A percentile compares a stretch with the other conserved stretches of the same genome.
phyloP scores from a whole-genome alignment of 1,284 basidiomycete genomes.

The Marasmius fiardii region DNA sequence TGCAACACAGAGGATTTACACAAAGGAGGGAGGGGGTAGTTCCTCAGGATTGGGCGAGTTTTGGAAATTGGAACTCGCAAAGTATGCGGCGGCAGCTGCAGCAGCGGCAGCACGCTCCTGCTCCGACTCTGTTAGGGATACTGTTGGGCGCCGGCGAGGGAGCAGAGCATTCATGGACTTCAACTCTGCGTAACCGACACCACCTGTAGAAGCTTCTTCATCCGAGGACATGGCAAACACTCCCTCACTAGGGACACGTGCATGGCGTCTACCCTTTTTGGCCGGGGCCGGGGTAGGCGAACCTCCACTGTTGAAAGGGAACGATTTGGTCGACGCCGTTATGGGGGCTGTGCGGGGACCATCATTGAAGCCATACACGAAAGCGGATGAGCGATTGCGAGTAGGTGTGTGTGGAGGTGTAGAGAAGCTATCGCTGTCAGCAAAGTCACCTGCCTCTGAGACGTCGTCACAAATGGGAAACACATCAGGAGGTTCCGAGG shows the following conservation, averaged over 20 bases:
- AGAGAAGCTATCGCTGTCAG: constrained; percentile 29
- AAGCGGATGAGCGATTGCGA: constrained; percentile 21
- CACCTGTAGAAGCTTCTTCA: constrained; percentile 47
- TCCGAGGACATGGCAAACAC: constrained; percentile 69
- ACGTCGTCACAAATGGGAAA: constrained; percentile 72
- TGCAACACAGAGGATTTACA: constrained; percentile 28
- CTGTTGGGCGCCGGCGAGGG: constrained; percentile 12
- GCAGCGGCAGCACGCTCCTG: constrained; percentile 20
- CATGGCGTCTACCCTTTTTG: constrained; percentile 41
- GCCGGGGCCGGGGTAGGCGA: constrained; percentile 33
- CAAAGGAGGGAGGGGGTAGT: constrained; percentile 61
- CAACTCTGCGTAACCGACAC: constrained; percentile 21
- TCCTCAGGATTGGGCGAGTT: constrained; percentile 79
- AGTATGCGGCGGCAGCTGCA: constrained; percentile 36
- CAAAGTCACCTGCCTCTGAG: constrained; percentile 39
- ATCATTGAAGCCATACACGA: constrained; percentile 25
- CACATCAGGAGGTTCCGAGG: constrained; percentile 17
- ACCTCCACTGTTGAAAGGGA: constrained; percentile 35
- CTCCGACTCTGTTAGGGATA: constrained; percentile 16
- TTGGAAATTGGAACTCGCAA: constrained; percentile 76
- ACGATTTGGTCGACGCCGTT: constrained; percentile 29
- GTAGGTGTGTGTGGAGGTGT: constrained; percentile 38
- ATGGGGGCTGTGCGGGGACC: constrained; percentile 52
- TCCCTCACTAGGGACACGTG: constrained; percentile 60
- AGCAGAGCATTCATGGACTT: constrained; percentile 31